Conservation (phyloP, 202 grass and related monocot genomes). For the Alloteropsis angusta region DNA sequence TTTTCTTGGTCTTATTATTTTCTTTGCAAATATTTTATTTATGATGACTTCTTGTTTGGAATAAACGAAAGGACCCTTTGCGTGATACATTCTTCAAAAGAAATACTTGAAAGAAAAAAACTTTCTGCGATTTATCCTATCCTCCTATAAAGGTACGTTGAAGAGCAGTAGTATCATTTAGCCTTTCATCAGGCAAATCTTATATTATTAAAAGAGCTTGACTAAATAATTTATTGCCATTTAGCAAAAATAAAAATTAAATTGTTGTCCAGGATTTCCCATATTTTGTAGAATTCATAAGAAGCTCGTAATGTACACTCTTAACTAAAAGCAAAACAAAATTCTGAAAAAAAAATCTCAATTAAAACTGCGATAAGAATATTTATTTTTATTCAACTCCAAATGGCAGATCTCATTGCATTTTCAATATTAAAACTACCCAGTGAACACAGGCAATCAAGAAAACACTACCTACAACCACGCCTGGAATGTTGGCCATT, state of each 20-base stretch:
- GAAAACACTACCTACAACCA: background rate
- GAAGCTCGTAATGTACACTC: background rate
- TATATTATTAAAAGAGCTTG: background rate
- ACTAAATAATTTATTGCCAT: background rate
- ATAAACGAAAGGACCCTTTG: background rate
- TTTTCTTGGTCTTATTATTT: background rate
- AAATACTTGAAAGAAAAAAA: background rate
- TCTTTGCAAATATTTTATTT: background rate
- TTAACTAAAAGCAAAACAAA: background rate
- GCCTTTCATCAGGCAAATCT: background rate
- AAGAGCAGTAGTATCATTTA: background rate
- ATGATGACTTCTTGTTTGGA: background rate
- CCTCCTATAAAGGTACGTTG: background rate
- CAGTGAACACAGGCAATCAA: background rate
- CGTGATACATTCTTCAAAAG: background rate
- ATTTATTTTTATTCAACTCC: background rate
- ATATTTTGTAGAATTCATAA: background rate
- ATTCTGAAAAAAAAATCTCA: background rate
- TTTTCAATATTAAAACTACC: background rate
- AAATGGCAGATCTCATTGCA: background rate
- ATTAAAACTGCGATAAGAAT: background rate
- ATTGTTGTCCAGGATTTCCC: background rate
- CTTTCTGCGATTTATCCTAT: background rate
- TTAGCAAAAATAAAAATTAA: background rate
- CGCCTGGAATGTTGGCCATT: background rate